Conservation (phyloP, 2,329 filamentous ascomycete genomes). For the Malbranchea zuffiana region DNA sequence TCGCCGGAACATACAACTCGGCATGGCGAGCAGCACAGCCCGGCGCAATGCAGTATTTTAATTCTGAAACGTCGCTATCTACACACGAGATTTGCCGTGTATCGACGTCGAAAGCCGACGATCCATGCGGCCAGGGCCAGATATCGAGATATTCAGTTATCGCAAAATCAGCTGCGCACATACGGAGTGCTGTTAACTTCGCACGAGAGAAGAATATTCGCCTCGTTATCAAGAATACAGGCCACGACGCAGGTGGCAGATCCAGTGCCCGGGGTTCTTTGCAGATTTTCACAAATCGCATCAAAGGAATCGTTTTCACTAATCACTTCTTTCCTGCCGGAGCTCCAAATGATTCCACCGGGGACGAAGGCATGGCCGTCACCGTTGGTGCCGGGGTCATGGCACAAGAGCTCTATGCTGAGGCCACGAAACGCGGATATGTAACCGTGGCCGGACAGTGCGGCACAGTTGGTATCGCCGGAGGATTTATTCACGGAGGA, state of each 20-base stretch:
- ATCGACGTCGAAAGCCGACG: background rate
- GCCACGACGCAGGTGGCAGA: slow-evolving; percentile 44
- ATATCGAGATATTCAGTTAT: slow-evolving; percentile 8
- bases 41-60: slow-evolving; percentile 1
- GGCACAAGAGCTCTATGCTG: slow-evolving; percentile 43
- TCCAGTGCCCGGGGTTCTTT: slow-evolving; percentile 48
- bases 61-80: background rate
- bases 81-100: slow-evolving; percentile 6
- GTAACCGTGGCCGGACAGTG: slow-evolving; percentile 46
- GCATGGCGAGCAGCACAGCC: slow-evolving; percentile 7
- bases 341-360: slow-evolving; percentile 24
- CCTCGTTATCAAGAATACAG: slow-evolving; percentile 44
- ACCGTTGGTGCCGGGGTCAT: slow-evolving; percentile 47
- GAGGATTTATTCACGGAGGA: slow-evolving; percentile 39
- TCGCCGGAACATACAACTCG: background rate
- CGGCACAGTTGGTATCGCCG: slow-evolving; percentile 42
- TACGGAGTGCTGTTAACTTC: slow-evolving; percentile 22
- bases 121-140: slow-evolving; percentile 8
- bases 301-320: slow-evolving; percentile 20
- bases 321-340: slow-evolving; percentile 6
- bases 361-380: slow-evolving; percentile 40
- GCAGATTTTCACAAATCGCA: slow-evolving; percentile 24
- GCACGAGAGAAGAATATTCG: slow-evolving; percentile 25
- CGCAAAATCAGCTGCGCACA: slow-evolving; percentile 8
- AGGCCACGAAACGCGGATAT: slow-evolving; percentile 37